phyloP scores from a whole-genome alignment of 176 grass and related monocot genomes.

The Avena insularis region DNA sequence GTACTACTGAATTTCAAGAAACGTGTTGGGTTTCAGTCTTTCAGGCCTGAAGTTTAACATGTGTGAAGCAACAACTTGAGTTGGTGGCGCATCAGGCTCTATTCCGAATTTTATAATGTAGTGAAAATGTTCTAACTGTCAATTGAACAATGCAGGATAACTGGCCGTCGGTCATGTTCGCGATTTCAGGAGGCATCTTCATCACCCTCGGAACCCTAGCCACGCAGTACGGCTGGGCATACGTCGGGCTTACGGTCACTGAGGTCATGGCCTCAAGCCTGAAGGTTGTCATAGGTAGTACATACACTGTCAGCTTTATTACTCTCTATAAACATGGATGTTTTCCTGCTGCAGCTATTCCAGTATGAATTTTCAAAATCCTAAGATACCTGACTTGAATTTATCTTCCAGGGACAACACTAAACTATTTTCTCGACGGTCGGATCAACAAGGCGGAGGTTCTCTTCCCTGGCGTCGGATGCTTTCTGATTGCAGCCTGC shows the following conservation, averaged over 20 bases:
- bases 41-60: neutral
- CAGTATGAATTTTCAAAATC: neutral
- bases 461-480: constrained; percentile 85
- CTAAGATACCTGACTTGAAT: neutral
- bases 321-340: neutral
- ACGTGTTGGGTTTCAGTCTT: neutral
- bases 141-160: constrained; percentile 59
- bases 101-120: neutral
- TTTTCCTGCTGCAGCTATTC: neutral
- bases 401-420: constrained; percentile 64
- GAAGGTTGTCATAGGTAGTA: constrained; percentile 94
- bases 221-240: constrained; percentile 96
- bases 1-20: neutral
- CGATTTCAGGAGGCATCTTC: constrained; percentile 74
- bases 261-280: constrained; percentile 93
- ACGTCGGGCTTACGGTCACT: constrained; percentile 80
- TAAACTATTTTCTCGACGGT: constrained; percentile 93
- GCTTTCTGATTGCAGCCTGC: constrained; percentile 89
- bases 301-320: neutral
- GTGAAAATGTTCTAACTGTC: neutral
- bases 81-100: neutral
- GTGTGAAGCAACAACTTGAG: neutral
- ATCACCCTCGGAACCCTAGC: constrained; percentile 87
- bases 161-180: constrained; percentile 83
- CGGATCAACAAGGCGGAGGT: constrained; percentile 88